These are phyloP conservation scores for Plasmodium fragile DNA, from an alignment of 169 alveolate species.

Conservation along the genomic window DNA sequence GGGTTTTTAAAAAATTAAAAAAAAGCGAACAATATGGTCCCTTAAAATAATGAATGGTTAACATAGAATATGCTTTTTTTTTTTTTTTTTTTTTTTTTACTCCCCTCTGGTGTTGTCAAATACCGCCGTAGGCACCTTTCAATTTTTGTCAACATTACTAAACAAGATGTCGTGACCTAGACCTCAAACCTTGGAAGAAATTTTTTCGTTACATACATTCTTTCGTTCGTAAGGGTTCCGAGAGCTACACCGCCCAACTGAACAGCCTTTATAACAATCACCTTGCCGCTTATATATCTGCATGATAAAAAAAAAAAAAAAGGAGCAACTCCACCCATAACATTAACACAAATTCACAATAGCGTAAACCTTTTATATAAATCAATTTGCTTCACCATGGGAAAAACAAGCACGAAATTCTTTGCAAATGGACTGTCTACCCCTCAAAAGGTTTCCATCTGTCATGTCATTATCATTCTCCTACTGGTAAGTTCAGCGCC, in stretches of 20 bases:
- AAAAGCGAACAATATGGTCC: neutral
- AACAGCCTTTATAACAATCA: neutral
- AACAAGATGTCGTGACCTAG: neutral
- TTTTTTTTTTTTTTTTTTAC: no score
- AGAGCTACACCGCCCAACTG: neutral
- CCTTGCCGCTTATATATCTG: neutral
- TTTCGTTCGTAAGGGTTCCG: neutral
- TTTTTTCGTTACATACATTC: neutral
- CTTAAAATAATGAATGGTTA: neutral
- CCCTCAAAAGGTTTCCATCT: neutral
- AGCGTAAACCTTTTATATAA: neutral
- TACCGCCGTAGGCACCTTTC: neutral
- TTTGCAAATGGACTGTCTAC: neutral
- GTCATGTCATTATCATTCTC: neutral
- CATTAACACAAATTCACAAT: neutral
- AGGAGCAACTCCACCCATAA: neutral
- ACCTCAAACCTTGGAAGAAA: neutral
- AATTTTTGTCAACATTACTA: neutral
- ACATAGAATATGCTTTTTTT: neutral
- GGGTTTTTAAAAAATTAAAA: neutral
- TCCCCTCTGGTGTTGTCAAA: neutral
- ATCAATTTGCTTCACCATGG: neutral
- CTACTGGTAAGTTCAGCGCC: neutral
- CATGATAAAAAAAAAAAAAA: neutral
- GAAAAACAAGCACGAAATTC: neutral